phyloP scores from a whole-genome alignment of 2,329 filamentous ascomycete genomes.

The Nothopassalora personata region DNA sequence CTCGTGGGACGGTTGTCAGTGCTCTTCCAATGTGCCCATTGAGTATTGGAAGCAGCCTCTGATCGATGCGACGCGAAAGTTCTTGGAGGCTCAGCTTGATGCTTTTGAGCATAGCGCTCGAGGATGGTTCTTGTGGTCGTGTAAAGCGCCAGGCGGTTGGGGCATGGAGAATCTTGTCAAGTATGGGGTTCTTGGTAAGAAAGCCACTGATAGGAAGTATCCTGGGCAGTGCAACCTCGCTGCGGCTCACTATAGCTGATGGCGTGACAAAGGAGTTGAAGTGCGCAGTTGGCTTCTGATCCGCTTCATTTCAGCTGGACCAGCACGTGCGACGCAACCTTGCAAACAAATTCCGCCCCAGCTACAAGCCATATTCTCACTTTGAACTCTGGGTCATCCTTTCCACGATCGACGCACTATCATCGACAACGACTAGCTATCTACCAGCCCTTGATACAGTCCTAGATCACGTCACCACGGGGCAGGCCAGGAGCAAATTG shows the following conservation, averaged over 20 bases:
- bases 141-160: slow-evolving; percentile 40
- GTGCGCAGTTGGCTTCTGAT: too few species aligned
- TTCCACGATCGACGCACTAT: too few species aligned
- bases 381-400: too few species aligned
- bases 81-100: slow-evolving; percentile 42
- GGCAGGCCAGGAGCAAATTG: too few species aligned
- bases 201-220: slow-evolving; percentile 31
- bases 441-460: too few species aligned
- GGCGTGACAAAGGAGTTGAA: too few species aligned
- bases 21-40: slow-evolving; percentile 33
- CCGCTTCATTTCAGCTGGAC: too few species aligned
- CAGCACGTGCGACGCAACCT: too few species aligned
- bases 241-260: background rate
- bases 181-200: slow-evolving; percentile 38
- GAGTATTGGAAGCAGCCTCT: slow-evolving; percentile 34
- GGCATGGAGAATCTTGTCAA: slow-evolving; percentile 37
- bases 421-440: too few species aligned
- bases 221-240: slow-evolving; percentile 19
- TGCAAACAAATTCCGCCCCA: too few species aligned
- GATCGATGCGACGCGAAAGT: slow-evolving; percentile 35
- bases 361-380: too few species aligned
- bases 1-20: slow-evolving; percentile 35
- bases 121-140: slow-evolving; percentile 44
- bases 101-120: slow-evolving; percentile 38
- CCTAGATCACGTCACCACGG: too few species aligned